Evolutionary conservation across 2,329 filamentous ascomycete species (phyloP).

Genomic region (Lizonia empirigonia): DNA sequence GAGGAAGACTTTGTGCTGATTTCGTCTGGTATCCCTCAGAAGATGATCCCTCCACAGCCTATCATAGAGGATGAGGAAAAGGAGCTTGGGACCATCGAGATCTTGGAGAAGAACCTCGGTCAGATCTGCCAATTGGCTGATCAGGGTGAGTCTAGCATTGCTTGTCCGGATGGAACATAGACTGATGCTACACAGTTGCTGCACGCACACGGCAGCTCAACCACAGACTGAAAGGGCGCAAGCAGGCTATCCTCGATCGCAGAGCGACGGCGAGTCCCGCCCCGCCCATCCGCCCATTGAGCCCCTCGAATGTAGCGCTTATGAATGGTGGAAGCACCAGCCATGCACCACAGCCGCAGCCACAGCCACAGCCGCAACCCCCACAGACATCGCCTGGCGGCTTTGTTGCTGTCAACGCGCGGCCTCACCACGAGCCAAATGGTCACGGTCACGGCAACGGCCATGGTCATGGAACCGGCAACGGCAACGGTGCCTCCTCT

Average conservation of each 20-base stretch:
- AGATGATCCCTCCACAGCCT: slow-evolving; percentile 79
- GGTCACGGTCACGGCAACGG: neutral
- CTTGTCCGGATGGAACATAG: neutral
- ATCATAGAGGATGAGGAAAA: slow-evolving; percentile 86
- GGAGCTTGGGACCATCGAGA: slow-evolving; percentile 81
- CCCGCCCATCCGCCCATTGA: slow-evolving; percentile 43
- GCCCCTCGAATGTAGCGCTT: slow-evolving; percentile 50
- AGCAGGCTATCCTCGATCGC: slow-evolving; percentile 71
- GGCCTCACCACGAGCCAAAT: slow-evolving; percentile 50
- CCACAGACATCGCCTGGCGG: slow-evolving; percentile 54
- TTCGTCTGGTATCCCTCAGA: slow-evolving; percentile 79
- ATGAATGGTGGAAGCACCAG: slow-evolving; percentile 48
- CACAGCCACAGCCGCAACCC: slow-evolving; percentile 11
- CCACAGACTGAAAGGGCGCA: slow-evolving; percentile 76
- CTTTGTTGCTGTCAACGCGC: slow-evolving; percentile 65
- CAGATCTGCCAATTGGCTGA: slow-evolving; percentile 82
- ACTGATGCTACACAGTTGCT: slow-evolving; percentile 56
- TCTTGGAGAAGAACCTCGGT: slow-evolving; percentile 77
- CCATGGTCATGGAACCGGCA: slow-evolving; percentile 10
- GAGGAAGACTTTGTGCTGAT: slow-evolving; percentile 89
- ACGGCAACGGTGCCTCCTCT: slow-evolving; percentile 59
- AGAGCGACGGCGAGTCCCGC: slow-evolving; percentile 58
- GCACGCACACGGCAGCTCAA: slow-evolving; percentile 78
- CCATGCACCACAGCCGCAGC: slow-evolving; percentile 18
- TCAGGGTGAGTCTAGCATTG: slow-evolving; percentile 59